Percentiles rank a stretch among this genome's conserved stretches.
phyloP scores from a whole-genome alignment of 1,139 yeast species.

The Scheffersomyces quercinus region DNA sequence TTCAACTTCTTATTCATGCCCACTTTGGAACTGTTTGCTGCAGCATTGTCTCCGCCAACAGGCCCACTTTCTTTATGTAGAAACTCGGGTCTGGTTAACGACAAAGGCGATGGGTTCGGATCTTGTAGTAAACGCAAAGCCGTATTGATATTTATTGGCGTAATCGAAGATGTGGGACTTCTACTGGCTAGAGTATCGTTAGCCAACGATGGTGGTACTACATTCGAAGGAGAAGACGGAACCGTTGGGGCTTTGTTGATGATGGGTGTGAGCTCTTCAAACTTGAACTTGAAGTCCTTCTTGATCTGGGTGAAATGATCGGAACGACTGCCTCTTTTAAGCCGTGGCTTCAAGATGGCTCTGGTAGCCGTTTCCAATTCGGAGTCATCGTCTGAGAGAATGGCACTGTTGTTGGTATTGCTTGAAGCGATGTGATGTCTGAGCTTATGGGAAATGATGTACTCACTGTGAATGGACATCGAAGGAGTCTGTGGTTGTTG shows the following conservation, averaged over 20 bases:
- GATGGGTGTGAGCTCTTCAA: slow-evolving; percentile 15
- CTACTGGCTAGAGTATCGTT: background rate
- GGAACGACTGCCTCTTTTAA: slow-evolving; percentile 10
- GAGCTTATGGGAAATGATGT: background rate
- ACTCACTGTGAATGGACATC: background rate
- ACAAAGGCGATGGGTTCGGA: slow-evolving; percentile 24
- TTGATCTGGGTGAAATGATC: slow-evolving; percentile 12
- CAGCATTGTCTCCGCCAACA: background rate
- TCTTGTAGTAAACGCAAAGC: slow-evolving; percentile 10
- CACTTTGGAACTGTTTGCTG: slow-evolving; percentile 6
- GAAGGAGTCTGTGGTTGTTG: too few species aligned
- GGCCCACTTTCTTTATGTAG: background rate
- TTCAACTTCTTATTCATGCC: slow-evolving; percentile 7
- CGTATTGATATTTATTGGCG: slow-evolving; percentile 1
- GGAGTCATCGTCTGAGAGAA: slow-evolving; percentile 39
- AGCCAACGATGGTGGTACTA: background rate
- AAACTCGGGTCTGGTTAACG: slow-evolving; percentile 9
- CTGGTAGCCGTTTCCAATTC: slow-evolving; percentile 26
- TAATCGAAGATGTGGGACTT: slow-evolving; percentile 1
- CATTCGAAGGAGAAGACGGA: background rate
- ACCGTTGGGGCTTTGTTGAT: background rate
- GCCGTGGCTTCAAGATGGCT: slow-evolving; percentile 18
- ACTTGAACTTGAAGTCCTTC: slow-evolving; percentile 34
- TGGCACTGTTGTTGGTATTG: slow-evolving; percentile 25
- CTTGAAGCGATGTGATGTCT: background rate